phyloP scores from a whole-genome alignment of 139 green algal genomes.

The Chlorella sp. region DNA sequence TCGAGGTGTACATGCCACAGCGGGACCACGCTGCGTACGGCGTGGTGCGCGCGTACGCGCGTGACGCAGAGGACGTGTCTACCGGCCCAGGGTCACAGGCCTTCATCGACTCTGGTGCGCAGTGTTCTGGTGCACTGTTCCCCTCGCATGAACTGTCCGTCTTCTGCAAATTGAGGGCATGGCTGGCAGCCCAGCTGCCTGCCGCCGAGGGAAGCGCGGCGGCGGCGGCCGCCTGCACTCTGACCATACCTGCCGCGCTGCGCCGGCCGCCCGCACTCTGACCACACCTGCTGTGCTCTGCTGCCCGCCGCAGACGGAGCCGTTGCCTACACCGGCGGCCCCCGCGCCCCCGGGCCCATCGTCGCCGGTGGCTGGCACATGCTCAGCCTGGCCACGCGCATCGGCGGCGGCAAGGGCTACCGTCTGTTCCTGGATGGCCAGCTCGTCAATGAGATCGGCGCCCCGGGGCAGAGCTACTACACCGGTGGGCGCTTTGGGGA shows the following conservation, averaged over 20 bases:
- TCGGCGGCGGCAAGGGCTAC: conserved; percentile 31
- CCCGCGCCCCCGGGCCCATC: neutral
- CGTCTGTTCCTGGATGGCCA: conserved; percentile 50
- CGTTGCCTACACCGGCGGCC: neutral
- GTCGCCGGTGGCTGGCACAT: conserved; percentile 68
- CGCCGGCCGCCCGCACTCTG: too few relatives aligned
- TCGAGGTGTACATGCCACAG: conserved; percentile 43
- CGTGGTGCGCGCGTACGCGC: conserved; percentile 48
- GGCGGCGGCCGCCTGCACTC: too few relatives aligned
- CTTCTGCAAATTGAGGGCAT: too few relatives aligned
- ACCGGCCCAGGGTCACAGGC: conserved; percentile 17
- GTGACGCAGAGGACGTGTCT: conserved; percentile 52
- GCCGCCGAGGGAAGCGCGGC: too few relatives aligned
- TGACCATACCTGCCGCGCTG: too few relatives aligned
- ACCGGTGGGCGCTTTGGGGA: neutral
- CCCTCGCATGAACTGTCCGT: too few relatives aligned
- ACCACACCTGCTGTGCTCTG: too few relatives aligned
- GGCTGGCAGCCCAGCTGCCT: too few relatives aligned
- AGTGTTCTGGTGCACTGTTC: too few relatives aligned
- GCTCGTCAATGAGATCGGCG: conserved; percentile 22
- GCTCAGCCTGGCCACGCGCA: conserved; percentile 54
- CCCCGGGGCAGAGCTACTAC: neutral
- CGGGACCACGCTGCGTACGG: conserved; percentile 30
- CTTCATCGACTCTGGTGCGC: conserved; percentile 56
- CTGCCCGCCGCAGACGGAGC: conserved; percentile 8